Base-by-base conservation (phyloP, 1,284 basidiomycete genomes). In the Leccinum fuscescens region DNA sequence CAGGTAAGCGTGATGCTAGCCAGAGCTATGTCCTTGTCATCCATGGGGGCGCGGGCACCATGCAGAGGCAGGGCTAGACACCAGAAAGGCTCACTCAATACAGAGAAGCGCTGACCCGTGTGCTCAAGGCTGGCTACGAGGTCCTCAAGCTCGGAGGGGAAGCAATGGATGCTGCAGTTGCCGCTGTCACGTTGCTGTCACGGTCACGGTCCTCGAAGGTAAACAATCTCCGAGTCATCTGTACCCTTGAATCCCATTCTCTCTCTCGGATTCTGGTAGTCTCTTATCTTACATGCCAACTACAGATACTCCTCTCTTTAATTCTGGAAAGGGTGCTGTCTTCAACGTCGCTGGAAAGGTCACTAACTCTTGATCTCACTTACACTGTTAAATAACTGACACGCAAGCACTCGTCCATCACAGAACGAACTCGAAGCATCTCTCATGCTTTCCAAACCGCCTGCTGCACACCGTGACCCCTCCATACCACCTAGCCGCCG, bases 391-490 rank as follows among this genome's bases (percentile, higher is more conserved):
- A 14, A 6, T 54, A 8, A 20, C 53, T 66, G 29, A 62, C 8
- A 15, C 14, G 14, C 3, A 12, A 35, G 17, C 1, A 29, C 24
- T 31, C 11, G 20, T 48, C 39, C 20, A 27, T 42, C 24, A 27
- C 65, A 91, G 88, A 91, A 88, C 65, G 92, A 93, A 72, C 80
- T 93, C 12, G 92, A 93, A 71, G 78, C 86, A 1, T 92, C 90
- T 3, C 68, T 93, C 60, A 91, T 92, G 86, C 77, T 92, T 22
- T 91, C 90, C 54, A 85, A 83, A 59, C 87, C 90, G 1, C 90
- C 89, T 1, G 76, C 79, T 0, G 81, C 84, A 6, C 83, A 88
- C 62, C 33, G 33, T 14, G 33, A 35, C 33, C 83, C 88, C 0
- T 70, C 80, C 22, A 82, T 91, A 53, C 82, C 84, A 1, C 20